Conservation (phyloP, 2,329 filamentous ascomycete genomes). For the Monosporascus cannonballus region DNA sequence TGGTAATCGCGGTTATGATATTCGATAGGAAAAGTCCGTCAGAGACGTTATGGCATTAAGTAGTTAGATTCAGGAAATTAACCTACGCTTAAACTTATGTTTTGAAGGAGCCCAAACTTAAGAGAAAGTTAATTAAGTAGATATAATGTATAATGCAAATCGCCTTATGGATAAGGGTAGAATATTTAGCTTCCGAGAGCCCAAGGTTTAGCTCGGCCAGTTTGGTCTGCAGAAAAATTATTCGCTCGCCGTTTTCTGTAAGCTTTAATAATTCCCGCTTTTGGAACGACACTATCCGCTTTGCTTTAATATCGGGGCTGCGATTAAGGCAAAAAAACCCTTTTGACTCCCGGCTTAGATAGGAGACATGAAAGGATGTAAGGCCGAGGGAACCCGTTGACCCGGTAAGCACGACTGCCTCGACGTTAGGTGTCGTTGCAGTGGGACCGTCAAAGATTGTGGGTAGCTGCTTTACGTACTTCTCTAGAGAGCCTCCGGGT, state of each 20-base stretch:
- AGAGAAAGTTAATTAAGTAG: conserved; percentile 20
- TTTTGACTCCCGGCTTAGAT: conserved; percentile 4
- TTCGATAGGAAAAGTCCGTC: conserved; percentile 21
- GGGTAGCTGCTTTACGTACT: too few species aligned
- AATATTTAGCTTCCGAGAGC: conserved; percentile 10
- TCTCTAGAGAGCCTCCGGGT: too few species aligned
- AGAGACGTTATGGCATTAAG: conserved; percentile 2
- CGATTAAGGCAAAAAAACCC: conserved; percentile 12
- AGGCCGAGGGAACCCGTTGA: conserved; percentile 11
- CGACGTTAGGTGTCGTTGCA: not conserved
- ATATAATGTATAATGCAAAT: conserved; percentile 20
- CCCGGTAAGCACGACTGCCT: conserved; percentile 10
- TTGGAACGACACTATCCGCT: conserved; percentile 7
- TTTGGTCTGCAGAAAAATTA: conserved; percentile 14
- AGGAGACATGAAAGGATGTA: conserved; percentile 12
- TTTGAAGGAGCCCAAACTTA: conserved; percentile 16
- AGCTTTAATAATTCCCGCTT: not conserved
- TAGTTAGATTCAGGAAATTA: conserved; percentile 14
- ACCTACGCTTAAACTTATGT: conserved; percentile 11
- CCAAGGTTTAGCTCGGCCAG: conserved; percentile 14
- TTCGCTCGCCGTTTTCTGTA: conserved; percentile 2
- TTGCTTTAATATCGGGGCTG: conserved; percentile 4
- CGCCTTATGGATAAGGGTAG: conserved; percentile 5
- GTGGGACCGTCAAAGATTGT: too few species aligned
- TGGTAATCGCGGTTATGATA: conserved; percentile 17